phyloP scores from a whole-genome alignment of 2,329 filamentous ascomycete species.

The Trichoderma lentiforme region DNA sequence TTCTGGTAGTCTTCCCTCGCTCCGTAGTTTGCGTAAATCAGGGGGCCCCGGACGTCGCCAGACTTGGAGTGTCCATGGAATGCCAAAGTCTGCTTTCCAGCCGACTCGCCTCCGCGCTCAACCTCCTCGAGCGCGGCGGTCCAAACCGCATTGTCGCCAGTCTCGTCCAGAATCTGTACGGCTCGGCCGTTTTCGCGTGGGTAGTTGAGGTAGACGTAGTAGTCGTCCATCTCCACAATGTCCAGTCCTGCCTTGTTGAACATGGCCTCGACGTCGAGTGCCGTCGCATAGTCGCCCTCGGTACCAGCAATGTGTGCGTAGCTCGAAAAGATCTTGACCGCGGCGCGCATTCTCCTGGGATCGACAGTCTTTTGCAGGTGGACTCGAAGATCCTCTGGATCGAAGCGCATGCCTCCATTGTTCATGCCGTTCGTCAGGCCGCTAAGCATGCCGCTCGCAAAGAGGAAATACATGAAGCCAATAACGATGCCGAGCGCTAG shows the following conservation, averaged over 20 bases:
- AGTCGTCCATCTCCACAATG: constrained; percentile 71
- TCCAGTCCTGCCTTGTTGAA: constrained; percentile 74
- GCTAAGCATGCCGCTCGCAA: constrained; percentile 79
- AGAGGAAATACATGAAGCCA: constrained; percentile 76
- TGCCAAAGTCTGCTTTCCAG: constrained; percentile 65
- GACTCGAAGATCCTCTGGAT: constrained; percentile 75
- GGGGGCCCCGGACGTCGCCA: constrained; percentile 78
- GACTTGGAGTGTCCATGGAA: constrained; percentile 90
- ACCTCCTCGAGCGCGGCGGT: constrained; percentile 81
- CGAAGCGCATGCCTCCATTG: constrained; percentile 66
- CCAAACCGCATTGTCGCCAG: constrained; percentile 64
- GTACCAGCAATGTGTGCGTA: constrained; percentile 94
- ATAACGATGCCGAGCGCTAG: constrained; percentile 73
- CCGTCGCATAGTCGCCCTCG: constrained; percentile 83
- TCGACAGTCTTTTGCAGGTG: constrained; percentile 74
- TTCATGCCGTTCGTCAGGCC: constrained; percentile 56
- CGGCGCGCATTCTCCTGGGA: constrained; percentile 64
- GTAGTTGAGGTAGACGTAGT: constrained; percentile 90
- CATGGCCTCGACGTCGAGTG: constrained; percentile 76
- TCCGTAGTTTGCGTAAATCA: constrained; percentile 93
- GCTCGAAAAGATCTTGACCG: constrained; percentile 71
- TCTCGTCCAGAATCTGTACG: constrained; percentile 73
- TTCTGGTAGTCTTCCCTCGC: constrained; percentile 76
- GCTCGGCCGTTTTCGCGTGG: constrained; percentile 72
- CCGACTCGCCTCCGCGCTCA: constrained; percentile 57